Evolutionary conservation across 352 stramenopile species (phyloP).

Genomic region (Phytophthora cactorum): DNA sequence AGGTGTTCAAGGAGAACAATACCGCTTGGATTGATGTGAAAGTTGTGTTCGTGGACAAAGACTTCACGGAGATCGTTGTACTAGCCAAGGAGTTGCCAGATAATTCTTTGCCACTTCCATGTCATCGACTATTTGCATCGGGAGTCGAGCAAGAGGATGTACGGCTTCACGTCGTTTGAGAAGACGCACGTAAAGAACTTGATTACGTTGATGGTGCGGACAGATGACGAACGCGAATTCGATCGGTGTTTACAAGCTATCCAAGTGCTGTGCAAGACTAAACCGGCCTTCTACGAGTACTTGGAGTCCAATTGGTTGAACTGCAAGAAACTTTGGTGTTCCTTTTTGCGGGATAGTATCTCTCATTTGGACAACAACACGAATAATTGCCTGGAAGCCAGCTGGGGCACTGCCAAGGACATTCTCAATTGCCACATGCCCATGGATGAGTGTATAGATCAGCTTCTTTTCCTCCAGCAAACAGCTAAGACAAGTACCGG

Average conservation of each 20-base stretch:
- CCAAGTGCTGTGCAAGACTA: neutral
- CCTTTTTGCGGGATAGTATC: neutral
- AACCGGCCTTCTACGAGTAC: neutral
- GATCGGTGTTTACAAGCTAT: neutral
- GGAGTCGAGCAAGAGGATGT: neutral
- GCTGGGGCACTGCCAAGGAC: too few relatives aligned
- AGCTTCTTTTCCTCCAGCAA: too few relatives aligned
- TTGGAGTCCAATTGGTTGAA: neutral
- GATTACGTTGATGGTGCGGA: neutral
- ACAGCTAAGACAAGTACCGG: too few relatives aligned
- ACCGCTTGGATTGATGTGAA: slow-evolving; percentile 1
- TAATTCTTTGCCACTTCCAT: slow-evolving; percentile 10
- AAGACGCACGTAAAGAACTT: neutral
- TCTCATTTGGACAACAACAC: too few relatives aligned
- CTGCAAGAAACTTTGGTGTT: neutral
- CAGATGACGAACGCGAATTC: neutral
- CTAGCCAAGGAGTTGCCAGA: neutral
- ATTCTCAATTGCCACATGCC: too few relatives aligned
- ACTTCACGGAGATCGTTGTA: slow-evolving; percentile 4
- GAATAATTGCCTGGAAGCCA: too few relatives aligned
- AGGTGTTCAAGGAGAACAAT: slow-evolving; percentile 7
- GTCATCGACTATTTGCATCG: slow-evolving; percentile 2
- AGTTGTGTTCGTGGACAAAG: slow-evolving; percentile 2
- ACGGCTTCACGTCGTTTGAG: slow-evolving; percentile 3
- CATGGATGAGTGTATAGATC: too few relatives aligned